phyloP scores from a whole-genome alignment of 129 eudicot genomes.

The Escallonia herrerae region DNA sequence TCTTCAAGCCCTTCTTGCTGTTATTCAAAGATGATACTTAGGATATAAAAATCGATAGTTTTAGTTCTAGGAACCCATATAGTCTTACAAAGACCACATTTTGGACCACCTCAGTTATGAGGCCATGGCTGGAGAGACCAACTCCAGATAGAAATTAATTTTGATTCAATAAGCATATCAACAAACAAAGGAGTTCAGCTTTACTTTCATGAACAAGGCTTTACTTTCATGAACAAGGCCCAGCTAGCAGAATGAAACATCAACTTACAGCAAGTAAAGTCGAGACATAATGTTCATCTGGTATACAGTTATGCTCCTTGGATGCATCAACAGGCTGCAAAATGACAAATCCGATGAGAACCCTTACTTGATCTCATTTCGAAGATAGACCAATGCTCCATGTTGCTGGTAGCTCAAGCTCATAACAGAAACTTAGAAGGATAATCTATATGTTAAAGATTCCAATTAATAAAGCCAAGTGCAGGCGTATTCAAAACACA shows the following conservation, averaged over 20 bases:
- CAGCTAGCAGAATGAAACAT: neutral
- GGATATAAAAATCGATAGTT: too few relatives aligned
- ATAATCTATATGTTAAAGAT: too few relatives aligned
- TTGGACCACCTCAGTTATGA: too few relatives aligned
- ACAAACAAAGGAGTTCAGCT: neutral
- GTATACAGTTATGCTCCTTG: constrained; percentile 94
- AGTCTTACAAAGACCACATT: too few relatives aligned
- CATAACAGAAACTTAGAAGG: too few relatives aligned
- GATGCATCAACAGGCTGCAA: constrained; percentile 69
- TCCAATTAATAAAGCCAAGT: neutral
- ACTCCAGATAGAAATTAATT: too few relatives aligned
- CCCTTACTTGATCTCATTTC: neutral
- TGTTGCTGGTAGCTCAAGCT: too few relatives aligned
- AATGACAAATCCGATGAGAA: constrained; percentile 5
- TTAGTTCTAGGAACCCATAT: too few relatives aligned
- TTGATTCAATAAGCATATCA: too few relatives aligned
- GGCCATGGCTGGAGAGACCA: too few relatives aligned
- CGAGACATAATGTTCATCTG: constrained; percentile 94
- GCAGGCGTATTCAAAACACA: neutral
- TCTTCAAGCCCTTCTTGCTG: constrained; percentile 85
- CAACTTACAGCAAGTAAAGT: constrained; percentile 81
- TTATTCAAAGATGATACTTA: neutral
- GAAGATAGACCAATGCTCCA: neutral
- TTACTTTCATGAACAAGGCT: neutral
- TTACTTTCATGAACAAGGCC: too few relatives aligned